Percentiles rank a stretch among this genome's conserved stretches.
Evolutionary conservation across 352 stramenopile species (phyloP).

Genomic region (Pythium grandisporangium): DNA sequence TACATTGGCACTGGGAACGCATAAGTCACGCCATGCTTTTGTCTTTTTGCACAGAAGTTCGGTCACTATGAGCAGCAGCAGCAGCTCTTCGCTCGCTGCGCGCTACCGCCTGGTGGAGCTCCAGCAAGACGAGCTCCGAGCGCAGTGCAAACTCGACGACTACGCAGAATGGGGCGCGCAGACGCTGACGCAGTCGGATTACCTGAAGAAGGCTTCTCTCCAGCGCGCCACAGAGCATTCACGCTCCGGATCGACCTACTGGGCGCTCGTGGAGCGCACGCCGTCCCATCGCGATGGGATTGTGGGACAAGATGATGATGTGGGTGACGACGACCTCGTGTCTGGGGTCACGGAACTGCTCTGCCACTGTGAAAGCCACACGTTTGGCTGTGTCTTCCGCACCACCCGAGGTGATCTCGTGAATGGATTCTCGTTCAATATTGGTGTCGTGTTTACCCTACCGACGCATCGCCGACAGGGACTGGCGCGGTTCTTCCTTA

Average conservation of each 20-base stretch:
- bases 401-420: slow-evolving; percentile 20
- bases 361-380: slow-evolving; percentile 53
- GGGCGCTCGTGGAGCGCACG: slow-evolving; percentile 30
- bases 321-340: slow-evolving; percentile 12
- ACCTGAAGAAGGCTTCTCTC: slow-evolving; percentile 29
- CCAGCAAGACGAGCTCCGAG: slow-evolving; percentile 33
- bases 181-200: slow-evolving; percentile 20
- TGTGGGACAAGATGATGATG: slow-evolving; percentile 3
- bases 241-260: slow-evolving; percentile 38
- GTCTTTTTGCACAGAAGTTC: too few species aligned
- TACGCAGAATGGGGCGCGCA: slow-evolving; percentile 24
- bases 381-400: slow-evolving; percentile 39
- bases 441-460: slow-evolving; percentile 57
- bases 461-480: slow-evolving; percentile 32
- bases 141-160: slow-evolving; percentile 50
- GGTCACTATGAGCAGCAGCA: too few species aligned
- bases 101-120: slow-evolving; percentile 45
- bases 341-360: slow-evolving; percentile 15
- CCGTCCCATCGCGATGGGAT: neutral
- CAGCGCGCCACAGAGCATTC: slow-evolving; percentile 40
- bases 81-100: too few species aligned
- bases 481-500: slow-evolving; percentile 37
- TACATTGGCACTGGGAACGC: too few species aligned
- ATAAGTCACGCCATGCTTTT: too few species aligned
- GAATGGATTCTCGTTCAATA: slow-evolving; percentile 38